Base-by-base conservation (phyloP, 2,329 filamentous ascomycete species). In the Neoscytalidium dimidiatum region DNA sequence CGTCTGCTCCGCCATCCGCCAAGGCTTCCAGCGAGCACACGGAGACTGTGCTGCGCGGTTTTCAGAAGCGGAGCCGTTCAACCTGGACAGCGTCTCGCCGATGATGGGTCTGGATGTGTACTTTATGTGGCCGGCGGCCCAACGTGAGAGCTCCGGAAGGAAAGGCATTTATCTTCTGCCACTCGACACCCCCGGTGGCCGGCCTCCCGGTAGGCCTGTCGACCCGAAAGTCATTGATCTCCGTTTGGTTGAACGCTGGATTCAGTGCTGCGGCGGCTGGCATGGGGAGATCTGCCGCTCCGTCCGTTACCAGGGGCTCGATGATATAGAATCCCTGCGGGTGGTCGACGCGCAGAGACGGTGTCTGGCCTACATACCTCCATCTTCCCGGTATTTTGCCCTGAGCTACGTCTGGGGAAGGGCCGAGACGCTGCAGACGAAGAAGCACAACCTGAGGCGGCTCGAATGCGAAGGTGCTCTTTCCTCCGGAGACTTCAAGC, bases 361-460 rank as follows among this genome's bases (percentile, higher is more conserved):
- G 26, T 48, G 44, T 4, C 44, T 48, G 13, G 44, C 44, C 7
- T 48, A 48, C 19, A 48, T 48, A 3, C 7, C n/a, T n/a, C 21
- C 44, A 48, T 11, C 7, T 23, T 48, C 44, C 7, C 44, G 19
- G 19, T 70, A 70, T 46, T 31, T 70, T 31, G 65, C 68, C 14
- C 49, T 70, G 14, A 64, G 57, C 28, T 70, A 70, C 29, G 64
- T 66, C 1, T 70, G 68, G 68, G 68, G 68, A 14, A 19, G 35
- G 14, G 56, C 23, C 62, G 56, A 65, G 23, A 56, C 60, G 41
- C 46, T 68, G 33, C 48, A 29, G 38, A 26, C 19, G 8, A 31
- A 19, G 17, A 23, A 28, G 13, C 17, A 44, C 11, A 57, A 41
- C 19, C 14, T 26, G 33, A n/a, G 11, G 17, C 21, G 41, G 17